Percentiles rank a stretch among this genome's conserved stretches.
These are phyloP conservation scores for Skeletonema tropicum DNA, from an alignment of 108 stramenopile species.

Conservation along the genomic window DNA sequence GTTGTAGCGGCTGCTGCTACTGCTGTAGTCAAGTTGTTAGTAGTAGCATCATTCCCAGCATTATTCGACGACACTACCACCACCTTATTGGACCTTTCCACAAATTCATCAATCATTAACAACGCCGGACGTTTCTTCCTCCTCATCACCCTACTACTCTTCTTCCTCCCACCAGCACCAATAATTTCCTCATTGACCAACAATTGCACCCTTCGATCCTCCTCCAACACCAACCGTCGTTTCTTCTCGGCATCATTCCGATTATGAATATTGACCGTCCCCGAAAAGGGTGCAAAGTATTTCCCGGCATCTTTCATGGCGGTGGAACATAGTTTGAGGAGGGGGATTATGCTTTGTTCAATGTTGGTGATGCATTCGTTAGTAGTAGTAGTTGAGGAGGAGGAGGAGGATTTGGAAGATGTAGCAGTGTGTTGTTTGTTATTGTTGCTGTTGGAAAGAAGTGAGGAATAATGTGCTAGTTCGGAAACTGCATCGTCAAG, in stretches of 20 bases:
- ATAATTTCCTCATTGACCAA: background rate
- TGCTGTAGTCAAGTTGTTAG: background rate
- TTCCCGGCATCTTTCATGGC: constrained; percentile 5
- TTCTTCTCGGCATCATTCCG: background rate
- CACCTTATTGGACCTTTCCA: background rate
- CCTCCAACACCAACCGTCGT: background rate
- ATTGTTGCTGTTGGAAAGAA: background rate
- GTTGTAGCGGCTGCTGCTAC: background rate
- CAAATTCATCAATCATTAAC: constrained; percentile 9
- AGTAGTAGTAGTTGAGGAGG: no score
- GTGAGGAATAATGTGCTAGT: background rate
- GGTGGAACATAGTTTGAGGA: background rate
- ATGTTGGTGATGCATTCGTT: constrained; percentile 5
- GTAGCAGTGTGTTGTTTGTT: background rate
- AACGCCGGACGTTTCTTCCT: background rate
- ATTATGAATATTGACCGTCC: constrained; percentile 3
- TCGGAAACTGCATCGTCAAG: constrained; percentile 7
- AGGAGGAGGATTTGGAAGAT: background rate
- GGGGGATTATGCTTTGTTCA: background rate
- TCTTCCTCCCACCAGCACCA: background rate
- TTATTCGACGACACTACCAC: background rate
- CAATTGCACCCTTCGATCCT: no score
- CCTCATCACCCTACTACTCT: background rate
- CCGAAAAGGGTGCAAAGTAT: constrained; percentile 7
- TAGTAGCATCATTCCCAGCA: background rate